Conservation (phyloP, 2,329 filamentous ascomycete species). For the Stachybotrys elegans region DNA sequence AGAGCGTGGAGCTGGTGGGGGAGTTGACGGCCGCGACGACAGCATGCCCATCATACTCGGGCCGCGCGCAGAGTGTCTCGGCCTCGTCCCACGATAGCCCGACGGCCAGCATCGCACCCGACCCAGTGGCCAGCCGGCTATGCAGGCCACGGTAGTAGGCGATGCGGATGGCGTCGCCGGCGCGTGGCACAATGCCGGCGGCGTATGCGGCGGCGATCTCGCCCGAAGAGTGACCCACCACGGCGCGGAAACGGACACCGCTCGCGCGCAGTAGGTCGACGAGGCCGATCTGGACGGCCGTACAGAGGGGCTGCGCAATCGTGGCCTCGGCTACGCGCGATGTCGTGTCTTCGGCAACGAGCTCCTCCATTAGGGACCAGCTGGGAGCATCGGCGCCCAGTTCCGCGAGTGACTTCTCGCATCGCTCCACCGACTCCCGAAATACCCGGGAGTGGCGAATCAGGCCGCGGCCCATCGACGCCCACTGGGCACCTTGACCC, state of each 20-base stretch:
- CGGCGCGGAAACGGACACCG: slow-evolving; percentile 25
- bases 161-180: slow-evolving; percentile 13
- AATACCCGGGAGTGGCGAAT: slow-evolving; percentile 6
- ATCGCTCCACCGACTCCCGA: not conserved
- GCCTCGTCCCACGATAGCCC: slow-evolving; percentile 7
- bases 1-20: slow-evolving; percentile 11
- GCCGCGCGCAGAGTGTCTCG: slow-evolving; percentile 2
- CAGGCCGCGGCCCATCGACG: slow-evolving; percentile 15
- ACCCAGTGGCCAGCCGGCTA: too few species aligned
- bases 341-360: not conserved
- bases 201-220: slow-evolving; percentile 46
- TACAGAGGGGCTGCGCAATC: slow-evolving; percentile 21
- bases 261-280: slow-evolving; percentile 18
- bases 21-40: slow-evolving; percentile 13
- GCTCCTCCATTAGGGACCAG: slow-evolving; percentile 11
- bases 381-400: slow-evolving; percentile 12
- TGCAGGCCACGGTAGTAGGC: slow-evolving; percentile 1
- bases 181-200: slow-evolving; percentile 33
- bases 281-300: slow-evolving; percentile 18
- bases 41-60: slow-evolving; percentile 7
- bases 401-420: not conserved
- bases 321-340: slow-evolving; percentile 16
- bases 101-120: slow-evolving; percentile 12
- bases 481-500: slow-evolving; percentile 27
- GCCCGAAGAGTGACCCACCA: slow-evolving; percentile 42